phyloP scores from a whole-genome alignment of 208 protist species.

The Endotrypanum monterogeii region DNA sequence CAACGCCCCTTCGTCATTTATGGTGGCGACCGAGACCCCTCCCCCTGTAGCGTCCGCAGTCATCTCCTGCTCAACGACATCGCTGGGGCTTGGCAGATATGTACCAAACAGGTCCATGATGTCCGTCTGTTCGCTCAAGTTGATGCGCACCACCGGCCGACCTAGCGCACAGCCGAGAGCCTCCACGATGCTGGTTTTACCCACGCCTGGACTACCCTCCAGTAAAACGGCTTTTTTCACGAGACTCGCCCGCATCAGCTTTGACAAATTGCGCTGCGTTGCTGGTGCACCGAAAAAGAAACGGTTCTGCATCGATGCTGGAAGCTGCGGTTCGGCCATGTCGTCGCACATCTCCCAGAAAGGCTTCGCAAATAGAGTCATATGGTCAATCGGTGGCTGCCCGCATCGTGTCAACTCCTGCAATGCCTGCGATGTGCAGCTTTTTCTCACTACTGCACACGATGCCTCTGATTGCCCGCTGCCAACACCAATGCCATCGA shows the following conservation, averaged over 20 bases:
- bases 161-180: constrained; percentile 93
- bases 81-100: constrained; percentile 70
- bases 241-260: constrained; percentile 94
- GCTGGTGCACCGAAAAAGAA: constrained; percentile 97
- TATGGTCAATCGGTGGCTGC: constrained; percentile 24
- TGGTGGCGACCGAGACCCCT: constrained; percentile 34
- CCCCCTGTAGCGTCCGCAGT: constrained; percentile 41
- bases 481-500: constrained; percentile 95
- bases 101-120: constrained; percentile 98
- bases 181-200: constrained; percentile 99
- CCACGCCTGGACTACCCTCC: constrained; percentile 97
- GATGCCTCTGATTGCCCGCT: constrained; percentile 70
- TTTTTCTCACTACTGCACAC: constrained; percentile 31
- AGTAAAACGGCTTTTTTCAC: constrained; percentile 97
- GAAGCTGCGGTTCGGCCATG: constrained; percentile 79
- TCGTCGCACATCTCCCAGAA: constrained; percentile 79
- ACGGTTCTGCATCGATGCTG: constrained; percentile 55
- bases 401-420: constrained; percentile 15
- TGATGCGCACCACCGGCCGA: constrained; percentile 98
- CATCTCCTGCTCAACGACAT: constrained; percentile 12
- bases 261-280: constrained; percentile 95
- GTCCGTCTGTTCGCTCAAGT: constrained; percentile 99
- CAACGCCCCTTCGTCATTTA: constrained; percentile 26
- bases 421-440: constrained; percentile 37
- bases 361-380: constrained; percentile 35